phyloP scores from a whole-genome alignment of 1,139 yeast species.

The Arxiozyma heterogenica region DNA sequence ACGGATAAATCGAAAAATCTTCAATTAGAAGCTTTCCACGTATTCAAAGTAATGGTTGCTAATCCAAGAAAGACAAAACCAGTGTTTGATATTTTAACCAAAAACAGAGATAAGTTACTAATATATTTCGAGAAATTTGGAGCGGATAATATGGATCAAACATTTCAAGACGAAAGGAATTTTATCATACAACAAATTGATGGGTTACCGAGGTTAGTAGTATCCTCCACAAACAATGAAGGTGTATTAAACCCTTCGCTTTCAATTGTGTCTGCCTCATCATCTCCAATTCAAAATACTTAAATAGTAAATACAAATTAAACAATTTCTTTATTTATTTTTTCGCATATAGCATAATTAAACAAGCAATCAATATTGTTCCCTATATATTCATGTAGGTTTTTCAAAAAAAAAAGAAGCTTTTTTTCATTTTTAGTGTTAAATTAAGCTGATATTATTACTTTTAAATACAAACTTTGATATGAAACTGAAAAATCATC shows the following conservation, averaged over 20 bases:
- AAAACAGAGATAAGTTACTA: conserved; percentile 70
- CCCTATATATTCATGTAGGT: neutral
- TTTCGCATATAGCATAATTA: neutral
- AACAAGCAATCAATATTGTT: too few relatives aligned
- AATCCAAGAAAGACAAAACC: conserved; percentile 83
- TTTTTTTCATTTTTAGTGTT: neutral
- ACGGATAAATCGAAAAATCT: conserved; percentile 85
- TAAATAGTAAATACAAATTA: neutral
- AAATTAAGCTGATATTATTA: neutral
- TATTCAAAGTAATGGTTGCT: conserved; percentile 88
- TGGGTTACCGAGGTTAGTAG: conserved; percentile 46
- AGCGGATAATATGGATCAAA: conserved; percentile 50
- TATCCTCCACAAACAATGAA: conserved; percentile 22
- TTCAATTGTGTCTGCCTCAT: neutral
- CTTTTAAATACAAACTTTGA: neutral
- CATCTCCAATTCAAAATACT: neutral
- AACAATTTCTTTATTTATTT: neutral
- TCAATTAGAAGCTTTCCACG: conserved; percentile 84
- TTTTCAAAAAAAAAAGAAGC: neutral
- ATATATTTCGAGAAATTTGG: conserved; percentile 62
- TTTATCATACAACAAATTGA: conserved; percentile 70
- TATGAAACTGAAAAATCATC: neutral
- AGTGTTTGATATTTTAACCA: conserved; percentile 68
- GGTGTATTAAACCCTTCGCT: neutral
- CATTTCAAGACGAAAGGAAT: conserved; percentile 69